phyloP scores from a whole-genome alignment of 73 alveolate genomes.

The Stentor coeruleus region DNA sequence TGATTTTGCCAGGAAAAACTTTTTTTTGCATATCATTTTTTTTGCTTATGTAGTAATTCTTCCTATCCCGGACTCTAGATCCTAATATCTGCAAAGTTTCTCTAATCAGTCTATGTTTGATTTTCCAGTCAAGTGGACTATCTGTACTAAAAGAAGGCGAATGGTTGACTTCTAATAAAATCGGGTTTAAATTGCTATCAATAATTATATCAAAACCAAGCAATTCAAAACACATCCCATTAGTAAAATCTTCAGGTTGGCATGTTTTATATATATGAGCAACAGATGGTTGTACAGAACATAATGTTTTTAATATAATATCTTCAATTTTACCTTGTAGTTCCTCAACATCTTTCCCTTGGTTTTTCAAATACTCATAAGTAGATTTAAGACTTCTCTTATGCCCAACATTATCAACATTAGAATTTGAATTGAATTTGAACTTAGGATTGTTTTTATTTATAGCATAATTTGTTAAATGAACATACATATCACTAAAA shows the following conservation, averaged over 20 bases:
- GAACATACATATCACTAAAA: conserved; percentile 64
- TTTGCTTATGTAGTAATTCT: not conserved
- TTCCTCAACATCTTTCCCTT: conserved; percentile 21
- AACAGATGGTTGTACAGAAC: conserved; percentile 22
- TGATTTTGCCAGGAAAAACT: not conserved
- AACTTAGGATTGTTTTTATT: conserved; percentile 74
- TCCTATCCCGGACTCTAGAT: not conserved
- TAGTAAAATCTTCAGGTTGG: conserved; percentile 26
- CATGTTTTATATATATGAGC: conserved; percentile 26
- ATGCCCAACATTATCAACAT: conserved; percentile 19
- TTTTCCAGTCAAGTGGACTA: conserved; percentile 35
- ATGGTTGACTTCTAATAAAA: conserved; percentile 35
- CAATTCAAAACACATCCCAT: conserved; percentile 33
- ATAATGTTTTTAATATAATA: conserved; percentile 22
- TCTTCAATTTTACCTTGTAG: not conserved
- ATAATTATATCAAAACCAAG: conserved; percentile 29
- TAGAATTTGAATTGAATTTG: conserved; percentile 39
- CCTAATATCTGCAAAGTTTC: conserved; percentile 11
- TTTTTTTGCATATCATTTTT: not conserved
- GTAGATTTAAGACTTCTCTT: not conserved
- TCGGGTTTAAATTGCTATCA: conserved; percentile 22
- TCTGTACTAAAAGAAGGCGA: conserved; percentile 35
- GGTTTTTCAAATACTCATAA: not conserved
- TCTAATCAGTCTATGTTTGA: conserved; percentile 4
- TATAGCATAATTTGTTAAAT: conserved; percentile 81